phyloP scores from a whole-genome alignment of 2,329 filamentous ascomycete species.

The Bimuria novae-zelandiae region DNA sequence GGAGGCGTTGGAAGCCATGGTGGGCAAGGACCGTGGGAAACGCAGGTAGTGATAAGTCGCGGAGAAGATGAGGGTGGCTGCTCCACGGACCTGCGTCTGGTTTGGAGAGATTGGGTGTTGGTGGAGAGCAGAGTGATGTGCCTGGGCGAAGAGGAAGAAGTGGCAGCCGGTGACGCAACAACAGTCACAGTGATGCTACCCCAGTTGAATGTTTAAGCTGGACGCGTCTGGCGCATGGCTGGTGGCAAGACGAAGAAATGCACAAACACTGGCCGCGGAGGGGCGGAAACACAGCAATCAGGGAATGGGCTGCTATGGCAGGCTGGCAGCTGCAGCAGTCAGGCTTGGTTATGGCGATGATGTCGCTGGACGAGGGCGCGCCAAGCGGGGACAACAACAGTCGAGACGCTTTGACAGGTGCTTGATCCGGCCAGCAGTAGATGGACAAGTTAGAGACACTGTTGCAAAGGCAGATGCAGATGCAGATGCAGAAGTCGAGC shows the following conservation, averaged over 20 bases:
- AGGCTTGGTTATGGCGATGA: neutral
- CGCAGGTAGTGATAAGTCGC: constrained; percentile 8
- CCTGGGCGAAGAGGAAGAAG: constrained; percentile 3
- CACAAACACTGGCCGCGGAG: neutral
- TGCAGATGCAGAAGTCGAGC: no score
- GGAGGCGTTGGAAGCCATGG: constrained; percentile 38
- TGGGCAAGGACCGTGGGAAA: constrained; percentile 6
- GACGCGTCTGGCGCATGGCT: constrained; percentile 7
- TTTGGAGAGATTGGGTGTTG: neutral
- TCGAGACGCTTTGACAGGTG: no score
- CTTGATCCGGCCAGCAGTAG: no score
- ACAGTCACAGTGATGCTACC: constrained; percentile 6
- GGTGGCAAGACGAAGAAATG: neutral
- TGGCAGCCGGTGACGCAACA: constrained; percentile 12
- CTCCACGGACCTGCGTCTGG: constrained; percentile 1
- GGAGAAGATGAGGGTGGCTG: constrained; percentile 12
- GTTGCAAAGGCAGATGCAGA: no score
- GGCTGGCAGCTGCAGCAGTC: neutral
- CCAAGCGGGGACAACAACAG: no score
- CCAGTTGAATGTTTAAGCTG: neutral
- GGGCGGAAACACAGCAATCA: neutral
- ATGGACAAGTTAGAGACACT: no score
- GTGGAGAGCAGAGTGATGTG: neutral
- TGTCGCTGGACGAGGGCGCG: neutral
- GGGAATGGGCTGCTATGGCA: neutral